phyloP scores from a whole-genome alignment of 2,329 filamentous ascomycete genomes.

The Apiospora arundinis region DNA sequence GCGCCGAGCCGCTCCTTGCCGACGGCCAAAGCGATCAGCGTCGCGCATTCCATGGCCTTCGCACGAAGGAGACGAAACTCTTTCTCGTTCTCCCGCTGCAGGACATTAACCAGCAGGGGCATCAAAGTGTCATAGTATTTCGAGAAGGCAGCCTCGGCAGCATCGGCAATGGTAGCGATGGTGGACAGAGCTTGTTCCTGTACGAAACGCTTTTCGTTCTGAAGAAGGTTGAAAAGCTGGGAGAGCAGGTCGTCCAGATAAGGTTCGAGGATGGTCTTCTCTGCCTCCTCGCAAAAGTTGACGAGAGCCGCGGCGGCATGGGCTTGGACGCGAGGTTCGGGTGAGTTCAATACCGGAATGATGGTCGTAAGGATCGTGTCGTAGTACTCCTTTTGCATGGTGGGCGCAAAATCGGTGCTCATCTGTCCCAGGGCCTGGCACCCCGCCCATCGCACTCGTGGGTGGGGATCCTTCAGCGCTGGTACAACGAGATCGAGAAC shows the following conservation, averaged over 20 bases:
- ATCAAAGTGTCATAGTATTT: constrained; percentile 97
- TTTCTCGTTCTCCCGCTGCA: constrained; percentile 89
- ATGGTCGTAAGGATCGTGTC: constrained; percentile 86
- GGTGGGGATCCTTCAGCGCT: constrained; percentile 85
- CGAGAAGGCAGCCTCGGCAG: constrained; percentile 90
- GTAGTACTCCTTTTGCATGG: constrained; percentile 97
- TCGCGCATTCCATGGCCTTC: constrained; percentile 99
- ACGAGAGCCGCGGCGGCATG: constrained; percentile 97
- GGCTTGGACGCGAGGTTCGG: constrained; percentile 92
- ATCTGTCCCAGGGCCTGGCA: constrained; percentile 99
- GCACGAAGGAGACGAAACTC: constrained; percentile 90
- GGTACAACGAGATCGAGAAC: constrained; percentile 95
- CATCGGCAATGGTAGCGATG: constrained; percentile 98
- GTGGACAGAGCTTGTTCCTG: constrained; percentile 98
- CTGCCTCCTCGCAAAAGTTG: constrained; percentile 98
- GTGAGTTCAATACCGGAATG: constrained; percentile 87
- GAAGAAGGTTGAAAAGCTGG: constrained; percentile 84
- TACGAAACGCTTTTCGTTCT: constrained; percentile 92
- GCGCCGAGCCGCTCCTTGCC: constrained; percentile 89
- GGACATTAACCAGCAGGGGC: constrained; percentile 89
- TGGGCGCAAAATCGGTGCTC: constrained; percentile 98
- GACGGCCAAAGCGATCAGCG: constrained; percentile 91
- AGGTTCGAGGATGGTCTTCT: constrained; percentile 88
- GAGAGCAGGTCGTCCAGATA: constrained; percentile 89
- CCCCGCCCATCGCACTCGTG: constrained; percentile 94